Evolutionary conservation across 2,329 filamentous ascomycete species (phyloP).

Genomic region (Coniochaeta sp.): DNA sequence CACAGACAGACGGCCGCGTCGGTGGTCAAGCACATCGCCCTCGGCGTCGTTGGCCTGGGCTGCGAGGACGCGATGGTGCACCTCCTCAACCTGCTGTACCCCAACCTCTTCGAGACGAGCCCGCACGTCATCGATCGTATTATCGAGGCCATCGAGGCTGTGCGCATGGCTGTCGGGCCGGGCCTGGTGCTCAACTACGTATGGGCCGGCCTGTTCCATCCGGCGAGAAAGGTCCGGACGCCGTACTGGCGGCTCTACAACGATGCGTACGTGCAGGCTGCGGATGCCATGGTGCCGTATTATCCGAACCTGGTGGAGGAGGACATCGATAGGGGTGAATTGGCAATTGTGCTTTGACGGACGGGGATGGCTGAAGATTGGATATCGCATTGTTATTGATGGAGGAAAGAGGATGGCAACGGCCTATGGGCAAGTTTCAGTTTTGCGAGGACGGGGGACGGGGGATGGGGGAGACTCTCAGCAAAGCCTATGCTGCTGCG

Average conservation of each 20-base stretch:
- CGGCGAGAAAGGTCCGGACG: conserved; percentile 84
- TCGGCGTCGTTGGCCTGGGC: conserved; percentile 94
- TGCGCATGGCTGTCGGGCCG: conserved; percentile 86
- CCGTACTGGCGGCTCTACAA: conserved; percentile 98
- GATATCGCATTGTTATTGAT: background rate
- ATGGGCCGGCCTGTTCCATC: conserved; percentile 96
- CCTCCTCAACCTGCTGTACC: conserved; percentile 89
- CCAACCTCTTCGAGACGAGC: conserved; percentile 95
- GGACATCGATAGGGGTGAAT: conserved; percentile 67
- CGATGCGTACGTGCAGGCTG: conserved; percentile 88
- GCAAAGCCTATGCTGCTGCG: background rate
- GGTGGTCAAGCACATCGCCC: conserved; percentile 94
- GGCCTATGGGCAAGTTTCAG: background rate
- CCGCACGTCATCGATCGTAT: conserved; percentile 98
- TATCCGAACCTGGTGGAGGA: conserved; percentile 85
- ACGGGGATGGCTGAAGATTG: background rate
- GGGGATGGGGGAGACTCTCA: background rate
- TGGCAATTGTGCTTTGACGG: conserved; percentile 71
- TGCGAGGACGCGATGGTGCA: conserved; percentile 99
- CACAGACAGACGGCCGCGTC: conserved; percentile 94
- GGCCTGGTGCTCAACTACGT: conserved; percentile 96
- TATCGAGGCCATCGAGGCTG: conserved; percentile 93
- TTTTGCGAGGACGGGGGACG: background rate
- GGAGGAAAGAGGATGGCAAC: background rate
- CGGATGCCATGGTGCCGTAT: conserved; percentile 93